Base-by-base conservation (phyloP, 768 basidiomycete genomes). In the Lyophyllum decastes region DNA sequence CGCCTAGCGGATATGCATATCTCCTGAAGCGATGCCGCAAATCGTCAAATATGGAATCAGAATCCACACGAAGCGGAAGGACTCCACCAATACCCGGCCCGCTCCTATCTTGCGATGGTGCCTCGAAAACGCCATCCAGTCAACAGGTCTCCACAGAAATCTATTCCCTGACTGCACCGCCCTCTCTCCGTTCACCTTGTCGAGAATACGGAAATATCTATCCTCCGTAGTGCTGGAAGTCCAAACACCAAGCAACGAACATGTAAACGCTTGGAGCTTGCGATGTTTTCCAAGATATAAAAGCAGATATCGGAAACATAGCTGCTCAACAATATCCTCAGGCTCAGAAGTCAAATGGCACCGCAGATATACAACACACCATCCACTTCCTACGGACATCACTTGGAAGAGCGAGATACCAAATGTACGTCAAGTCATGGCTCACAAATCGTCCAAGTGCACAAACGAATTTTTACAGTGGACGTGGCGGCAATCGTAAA, bases 301-400 rank as follows among this genome's bases (percentile, higher is more conserved):
- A 46, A 46, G n/a, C 11, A 5, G 8, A 19, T 22, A 21, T 45
- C 8, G 11, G 21, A 16, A 17, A 26, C n/a, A n/a, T n/a, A n/a
- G n/a, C n/a, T n/a, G n/a, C n/a, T n/a, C n/a, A n/a, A n/a, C n/a
- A n/a, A n/a, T n/a, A n/a, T 2, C 14, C 43, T 12, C 17, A 22
- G 11, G 16, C 40, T 16, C n/a, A 41, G 7, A 19, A 38, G 14
- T 24, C 5, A 25, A 26, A 55, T 55, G 54, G 19, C 54, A 38
- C 33, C 45, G n/a, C 30, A 48, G 22, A 48, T 55, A 11, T 55
- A 55, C 54, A 55, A n/a, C 54, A 55, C 54, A 1, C 19, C 30
- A 9, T 16, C 51, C n/a, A 49, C 7, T 9, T 41, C 16, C 25
- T 52, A 7, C 38, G 27, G 33, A 38, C 2, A 1, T 33, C 3